Percentiles rank a stretch among this genome's conserved stretches.
Conservation (phyloP, 805 yeast genomes). For the Metschnikowia continentalis region DNA sequence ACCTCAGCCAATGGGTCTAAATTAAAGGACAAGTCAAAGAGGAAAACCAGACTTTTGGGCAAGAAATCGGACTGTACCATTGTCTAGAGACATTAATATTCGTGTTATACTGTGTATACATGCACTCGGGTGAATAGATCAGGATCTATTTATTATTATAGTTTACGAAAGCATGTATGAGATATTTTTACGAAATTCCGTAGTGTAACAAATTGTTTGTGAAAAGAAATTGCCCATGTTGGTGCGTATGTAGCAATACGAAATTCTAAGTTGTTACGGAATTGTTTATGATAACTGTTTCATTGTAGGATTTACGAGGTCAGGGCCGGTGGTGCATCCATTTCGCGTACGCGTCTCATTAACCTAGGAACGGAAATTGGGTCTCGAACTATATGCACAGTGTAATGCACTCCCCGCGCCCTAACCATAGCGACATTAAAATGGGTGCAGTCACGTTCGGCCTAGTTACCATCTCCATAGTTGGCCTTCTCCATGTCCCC, state of each 20-base stretch:
- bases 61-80: slow-evolving; percentile 1
- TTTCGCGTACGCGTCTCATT: slow-evolving; percentile 4
- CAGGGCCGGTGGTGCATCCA: background rate
- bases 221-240: background rate
- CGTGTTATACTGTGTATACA: background rate
- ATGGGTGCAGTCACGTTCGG: background rate
- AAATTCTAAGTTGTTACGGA: too few relatives aligned
- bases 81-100: background rate
- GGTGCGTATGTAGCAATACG: too few relatives aligned
- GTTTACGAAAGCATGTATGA: background rate
- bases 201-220: too few relatives aligned
- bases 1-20: background rate
- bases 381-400: background rate
- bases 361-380: background rate
- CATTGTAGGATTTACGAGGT: background rate
- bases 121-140: background rate
- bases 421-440: background rate
- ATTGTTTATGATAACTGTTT: background rate
- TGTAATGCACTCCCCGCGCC: slow-evolving; percentile 1
- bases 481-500: background rate
- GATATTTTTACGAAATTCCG: background rate
- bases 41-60: slow-evolving; percentile 1
- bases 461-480: background rate
- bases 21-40: background rate
- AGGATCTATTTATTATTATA: background rate